phyloP scores from a whole-genome alignment of 768 basidiomycete genomes.

The Serendipita indica region DNA sequence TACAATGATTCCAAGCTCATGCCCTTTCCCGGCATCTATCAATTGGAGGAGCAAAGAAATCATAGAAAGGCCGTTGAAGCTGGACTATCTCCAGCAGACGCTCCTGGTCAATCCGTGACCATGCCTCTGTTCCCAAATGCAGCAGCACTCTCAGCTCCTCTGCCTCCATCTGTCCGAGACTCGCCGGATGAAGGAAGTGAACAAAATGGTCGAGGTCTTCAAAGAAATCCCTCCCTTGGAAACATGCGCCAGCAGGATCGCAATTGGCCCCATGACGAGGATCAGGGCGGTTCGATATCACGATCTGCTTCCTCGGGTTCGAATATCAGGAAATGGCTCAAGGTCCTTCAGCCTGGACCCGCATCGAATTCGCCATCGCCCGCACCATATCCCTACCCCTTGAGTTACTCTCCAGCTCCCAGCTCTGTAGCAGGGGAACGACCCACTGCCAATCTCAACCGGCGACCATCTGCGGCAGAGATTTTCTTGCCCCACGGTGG shows the following conservation, averaged over 20 bases:
- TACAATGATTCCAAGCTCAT: conserved; percentile 71
- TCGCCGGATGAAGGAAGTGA: conserved; percentile 1
- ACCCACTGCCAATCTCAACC: background rate
- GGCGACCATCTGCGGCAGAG: conserved; percentile 5
- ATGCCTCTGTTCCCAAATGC: conserved; percentile 7
- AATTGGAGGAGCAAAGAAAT: conserved; percentile 29
- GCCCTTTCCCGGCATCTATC: conserved; percentile 78
- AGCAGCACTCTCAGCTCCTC: conserved; percentile 1
- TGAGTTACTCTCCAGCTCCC: background rate
- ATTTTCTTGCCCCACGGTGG: conserved; percentile 7
- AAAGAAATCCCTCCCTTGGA: background rate
- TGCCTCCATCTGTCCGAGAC: conserved; percentile 10
- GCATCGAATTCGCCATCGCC: background rate
- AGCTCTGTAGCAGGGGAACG: background rate
- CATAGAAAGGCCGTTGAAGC: conserved; percentile 8
- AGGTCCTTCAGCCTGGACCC: background rate
- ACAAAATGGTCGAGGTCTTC: background rate
- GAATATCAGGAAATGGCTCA: conserved; percentile 1
- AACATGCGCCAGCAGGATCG: conserved; percentile 3
- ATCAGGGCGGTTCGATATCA: background rate
- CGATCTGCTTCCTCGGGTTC: background rate
- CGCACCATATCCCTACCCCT: background rate
- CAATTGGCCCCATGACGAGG: conserved; percentile 1
- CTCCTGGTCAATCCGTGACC: background rate
- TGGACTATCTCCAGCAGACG: background rate